These are phyloP conservation scores for Tetrapisispora fleetii DNA, from an alignment of 805 yeast species.

Conservation along the genomic window DNA sequence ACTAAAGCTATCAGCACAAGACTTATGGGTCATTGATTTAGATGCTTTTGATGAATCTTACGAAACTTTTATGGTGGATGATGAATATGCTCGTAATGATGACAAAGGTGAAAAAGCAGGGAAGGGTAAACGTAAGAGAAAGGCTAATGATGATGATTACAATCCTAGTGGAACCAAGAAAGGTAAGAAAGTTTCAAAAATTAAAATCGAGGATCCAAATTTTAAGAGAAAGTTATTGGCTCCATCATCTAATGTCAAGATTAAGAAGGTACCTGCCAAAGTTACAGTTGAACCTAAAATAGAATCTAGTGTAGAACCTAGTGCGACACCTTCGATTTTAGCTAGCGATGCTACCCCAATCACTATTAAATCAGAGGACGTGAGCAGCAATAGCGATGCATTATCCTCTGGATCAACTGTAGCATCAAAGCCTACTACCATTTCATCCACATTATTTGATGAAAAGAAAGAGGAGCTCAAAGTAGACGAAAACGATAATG, in stretches of 20 bases:
- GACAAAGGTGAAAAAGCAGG: conserved; percentile 35
- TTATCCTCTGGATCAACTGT: not conserved
- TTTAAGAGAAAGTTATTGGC: conserved; percentile 22
- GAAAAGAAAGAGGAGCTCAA: conserved; percentile 5
- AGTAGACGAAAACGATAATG: conserved; percentile 6
- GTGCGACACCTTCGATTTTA: not conserved
- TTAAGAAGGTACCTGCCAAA: conserved; percentile 13
- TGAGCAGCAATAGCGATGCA: not conserved
- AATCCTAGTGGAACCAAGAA: conserved; percentile 19
- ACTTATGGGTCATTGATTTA: conserved; percentile 78
- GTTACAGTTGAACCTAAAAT: not conserved
- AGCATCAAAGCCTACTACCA: not conserved
- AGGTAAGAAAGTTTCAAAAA: conserved; percentile 12
- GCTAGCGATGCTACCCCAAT: not conserved
- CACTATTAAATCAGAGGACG: conserved; percentile 4
- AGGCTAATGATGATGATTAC: conserved; percentile 21
- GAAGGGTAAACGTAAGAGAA: conserved; percentile 26
- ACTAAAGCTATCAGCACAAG: conserved; percentile 66
- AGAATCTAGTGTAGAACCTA: conserved; percentile 1
- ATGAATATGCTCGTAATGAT: conserved; percentile 47
- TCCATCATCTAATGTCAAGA: conserved; percentile 18
- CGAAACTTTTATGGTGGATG: conserved; percentile 56
- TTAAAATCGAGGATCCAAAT: conserved; percentile 20
- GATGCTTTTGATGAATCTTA: conserved; percentile 62
- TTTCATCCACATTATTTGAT: conserved; percentile 17